phyloP scores from a whole-genome alignment of 192 early-diverging fungal genomes.

The Coemansia sp. region DNA sequence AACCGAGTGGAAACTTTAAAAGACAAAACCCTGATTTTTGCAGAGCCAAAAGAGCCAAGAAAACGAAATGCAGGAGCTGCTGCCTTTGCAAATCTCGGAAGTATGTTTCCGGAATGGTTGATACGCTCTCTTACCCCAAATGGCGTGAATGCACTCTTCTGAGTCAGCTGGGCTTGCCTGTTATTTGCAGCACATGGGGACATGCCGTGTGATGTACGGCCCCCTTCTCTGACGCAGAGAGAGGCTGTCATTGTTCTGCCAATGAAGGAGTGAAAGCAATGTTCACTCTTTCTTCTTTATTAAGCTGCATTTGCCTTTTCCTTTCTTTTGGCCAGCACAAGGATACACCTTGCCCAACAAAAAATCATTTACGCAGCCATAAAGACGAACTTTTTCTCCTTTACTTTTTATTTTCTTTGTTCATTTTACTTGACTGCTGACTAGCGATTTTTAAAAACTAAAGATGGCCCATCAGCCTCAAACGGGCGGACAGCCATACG shows the following conservation, averaged over 20 bases:
- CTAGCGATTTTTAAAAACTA: neutral
- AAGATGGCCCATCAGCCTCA: slow-evolving; percentile 13
- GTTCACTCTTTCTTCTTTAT: neutral
- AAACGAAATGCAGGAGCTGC: no score
- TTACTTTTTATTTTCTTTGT: slow-evolving; percentile 3
- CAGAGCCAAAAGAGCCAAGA: no score
- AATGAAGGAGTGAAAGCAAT: neutral
- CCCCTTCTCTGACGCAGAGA: neutral
- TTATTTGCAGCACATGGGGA: neutral
- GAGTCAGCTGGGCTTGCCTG: neutral
- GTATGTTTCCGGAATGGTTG: neutral
- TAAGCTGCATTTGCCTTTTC: slow-evolving; percentile 1
- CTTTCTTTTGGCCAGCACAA: neutral
- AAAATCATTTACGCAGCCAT: neutral
- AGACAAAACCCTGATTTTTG: no score
- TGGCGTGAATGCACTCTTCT: neutral
- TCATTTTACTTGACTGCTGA: neutral
- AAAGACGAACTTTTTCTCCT: neutral
- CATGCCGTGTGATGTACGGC: slow-evolving; percentile 2
- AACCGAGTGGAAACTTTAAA: no score
- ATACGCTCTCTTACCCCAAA: neutral
- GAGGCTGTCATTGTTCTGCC: neutral
- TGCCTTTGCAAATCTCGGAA: neutral
- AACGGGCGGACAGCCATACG: slow-evolving; percentile 4
- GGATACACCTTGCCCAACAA: no score